Evolutionary conservation across 345 rosid species (phyloP), one percentile per base, ranked within the genome.

Genomic region (Aquilaria sinensis): DNA sequence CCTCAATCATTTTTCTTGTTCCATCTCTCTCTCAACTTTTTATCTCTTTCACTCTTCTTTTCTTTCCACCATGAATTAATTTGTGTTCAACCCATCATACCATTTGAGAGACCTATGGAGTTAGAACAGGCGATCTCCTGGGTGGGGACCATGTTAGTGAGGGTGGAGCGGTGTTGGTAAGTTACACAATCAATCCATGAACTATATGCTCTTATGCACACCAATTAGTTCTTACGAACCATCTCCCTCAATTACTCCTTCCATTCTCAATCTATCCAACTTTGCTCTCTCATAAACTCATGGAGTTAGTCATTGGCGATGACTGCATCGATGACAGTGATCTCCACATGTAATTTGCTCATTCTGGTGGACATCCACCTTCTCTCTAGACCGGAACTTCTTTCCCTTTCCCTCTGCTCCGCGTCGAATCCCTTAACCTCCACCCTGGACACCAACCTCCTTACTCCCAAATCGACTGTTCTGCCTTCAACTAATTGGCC

Each of bases 401-500:
- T 74, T 11, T 77, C 85, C 69, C 77, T 78, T 48, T 81, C 83
- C 33, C 63, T 67, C 53, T 77, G 75, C 70, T 70, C 79, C 13
- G 64, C 73, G 15, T 60, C 83, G 53, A 67, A 83, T 51, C 72
- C 70, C 49, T 66, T 52, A 61, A 13, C 70, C 66, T 67, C 67
- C 56, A 50, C 53, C 32, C 65, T 64, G 43, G 81, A 67, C 62
- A 61, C 77, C 69, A 87, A 78, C 58, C 72, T 81, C 48, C 58
- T 78, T 45, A 84, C 81, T 52, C 96, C 85, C n/a, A 90, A 80
- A 85, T 92, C 64, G 98, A 92, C 65, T 89, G 88, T 47, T 81
- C 96, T 69, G 85, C 87, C 61, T 92, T 93, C 84, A 93, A 90
- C 56, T 97, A 93, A 65, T 93, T 96, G 59, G 96, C 98, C 59